Evolutionary conservation across 208 protist genomes (phyloP), one percentile per base, ranked within the genome.

Genomic region (Paratrypanosoma confusum): DNA sequence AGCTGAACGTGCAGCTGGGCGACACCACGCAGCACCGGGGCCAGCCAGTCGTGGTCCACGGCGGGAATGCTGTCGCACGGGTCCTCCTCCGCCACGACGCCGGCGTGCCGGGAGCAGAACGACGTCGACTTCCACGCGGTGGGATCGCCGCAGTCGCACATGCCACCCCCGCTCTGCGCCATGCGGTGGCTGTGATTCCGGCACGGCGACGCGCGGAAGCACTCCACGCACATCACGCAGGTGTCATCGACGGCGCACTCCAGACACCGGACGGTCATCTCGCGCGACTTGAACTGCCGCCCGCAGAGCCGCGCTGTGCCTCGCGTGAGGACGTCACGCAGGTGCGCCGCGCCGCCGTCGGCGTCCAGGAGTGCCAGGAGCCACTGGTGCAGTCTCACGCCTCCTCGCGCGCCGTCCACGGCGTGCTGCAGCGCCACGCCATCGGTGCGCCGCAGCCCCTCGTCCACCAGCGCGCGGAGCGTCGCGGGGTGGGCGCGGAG

Each of bases 91-190:
- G 33, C 49, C 17, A 24, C 3, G 41, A 64, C 50, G 2, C 74
- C 71, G 17, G 65, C 55, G 47, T 89, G 74, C 0, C 48, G 47
- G 1, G 36, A 61, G 49, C 76, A 88, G 51, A 95, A 86, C 3
- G 69, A 68, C 28, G 64, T 51, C 20, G 48, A 14, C 38, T 77
- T 71, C 81, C 81, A 85, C 16, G 83, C 79, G 34, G 55, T 71
- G n/a, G 77, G 66, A 57, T 96, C 91, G 28, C 91, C 91, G 69
- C 91, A 96, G 73, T 96, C 91, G 55, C 91, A 96, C 56, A 92
- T 88, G 46, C 85, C 87, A 27, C 71, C 65, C 22, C 67, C 86
- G 23, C 68, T 62, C 7, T 37, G 52, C 71, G 51, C 59, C 32
- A 95, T 68, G 18, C 61, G 39, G 60, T 91, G 78, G 32, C 66